Conservation (phyloP, 306 rosid genomes). For the Leucaena leucocephala region DNA sequence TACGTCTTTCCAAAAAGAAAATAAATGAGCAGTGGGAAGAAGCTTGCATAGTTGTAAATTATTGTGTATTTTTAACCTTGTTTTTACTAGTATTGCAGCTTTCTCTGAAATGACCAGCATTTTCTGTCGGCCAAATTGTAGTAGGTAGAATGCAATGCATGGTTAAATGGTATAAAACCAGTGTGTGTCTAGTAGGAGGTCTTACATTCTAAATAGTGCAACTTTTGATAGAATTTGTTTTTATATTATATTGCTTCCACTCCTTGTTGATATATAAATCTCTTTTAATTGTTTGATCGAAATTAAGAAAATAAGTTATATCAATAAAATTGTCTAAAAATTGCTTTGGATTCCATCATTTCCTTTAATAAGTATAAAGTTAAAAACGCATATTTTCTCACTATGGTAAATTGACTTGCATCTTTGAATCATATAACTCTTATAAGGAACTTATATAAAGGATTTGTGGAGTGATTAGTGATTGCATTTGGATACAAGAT, state of each 20-base stretch:
- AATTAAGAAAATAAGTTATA: neutral
- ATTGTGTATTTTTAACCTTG: neutral
- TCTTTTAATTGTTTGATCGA: neutral
- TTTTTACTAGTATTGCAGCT: neutral
- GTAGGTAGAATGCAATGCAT: neutral
- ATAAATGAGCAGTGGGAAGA: neutral
- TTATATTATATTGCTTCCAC: neutral
- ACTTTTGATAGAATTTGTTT: neutral
- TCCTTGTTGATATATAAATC: neutral
- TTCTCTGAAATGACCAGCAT: neutral
- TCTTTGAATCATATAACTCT: neutral
- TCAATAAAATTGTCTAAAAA: too few relatives aligned
- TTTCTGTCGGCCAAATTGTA: neutral
- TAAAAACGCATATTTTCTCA: too few relatives aligned
- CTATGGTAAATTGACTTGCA: too few relatives aligned
- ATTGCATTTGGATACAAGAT: neutral
- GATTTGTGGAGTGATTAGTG: neutral
- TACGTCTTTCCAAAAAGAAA: neutral
- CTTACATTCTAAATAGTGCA: too few relatives aligned
- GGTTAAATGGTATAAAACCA: neutral
- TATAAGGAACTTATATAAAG: neutral
- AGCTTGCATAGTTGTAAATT: constrained; percentile 35
- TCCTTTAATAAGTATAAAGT: too few relatives aligned
- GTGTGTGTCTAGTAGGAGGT: too few relatives aligned
- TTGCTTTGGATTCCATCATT: neutral